Percentiles rank a stretch among this genome's conserved stretches.
These are phyloP conservation scores for Gymnopus androsaceus DNA, from an alignment of 1,284 basidiomycete genomes.

Conservation along the genomic window DNA sequence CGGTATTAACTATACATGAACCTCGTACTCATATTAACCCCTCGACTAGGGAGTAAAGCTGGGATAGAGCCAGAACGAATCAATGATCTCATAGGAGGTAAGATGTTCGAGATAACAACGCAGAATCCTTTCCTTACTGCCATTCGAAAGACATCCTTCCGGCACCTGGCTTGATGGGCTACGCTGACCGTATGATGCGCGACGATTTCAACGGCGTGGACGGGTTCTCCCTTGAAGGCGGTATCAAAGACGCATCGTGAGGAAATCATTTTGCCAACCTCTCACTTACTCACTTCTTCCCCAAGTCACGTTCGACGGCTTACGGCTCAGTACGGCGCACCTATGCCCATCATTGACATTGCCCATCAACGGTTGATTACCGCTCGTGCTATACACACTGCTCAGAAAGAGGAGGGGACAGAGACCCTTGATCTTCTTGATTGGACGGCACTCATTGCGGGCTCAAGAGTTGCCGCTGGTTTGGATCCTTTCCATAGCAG, in stretches of 20 bases:
- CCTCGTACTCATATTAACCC: too few species aligned
- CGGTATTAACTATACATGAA: constrained; percentile 46
- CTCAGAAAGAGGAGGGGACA: constrained; percentile 47
- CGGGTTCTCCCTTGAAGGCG: constrained; percentile 88
- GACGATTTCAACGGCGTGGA: constrained; percentile 76
- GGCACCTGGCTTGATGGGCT: constrained; percentile 55
- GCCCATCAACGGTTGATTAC: constrained; percentile 80
- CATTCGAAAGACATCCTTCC: constrained; percentile 54
- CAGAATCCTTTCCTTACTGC: constrained; percentile 19
- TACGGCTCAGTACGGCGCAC: constrained; percentile 66
- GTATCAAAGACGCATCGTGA: constrained; percentile 76
- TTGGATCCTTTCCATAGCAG: constrained; percentile 59
- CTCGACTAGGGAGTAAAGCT: constrained; percentile 55
- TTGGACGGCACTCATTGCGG: constrained; percentile 74
- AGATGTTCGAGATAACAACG: too few species aligned
- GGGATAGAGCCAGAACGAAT: constrained; percentile 72
- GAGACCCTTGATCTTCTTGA: constrained; percentile 58
- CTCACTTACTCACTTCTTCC: not conserved
- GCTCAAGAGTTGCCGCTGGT: constrained; percentile 68
- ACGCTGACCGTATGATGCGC: constrained; percentile 67
- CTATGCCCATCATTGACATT: constrained; percentile 80
- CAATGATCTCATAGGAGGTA: constrained; percentile 61
- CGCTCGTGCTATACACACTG: constrained; percentile 67
- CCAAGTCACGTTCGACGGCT: constrained; percentile 50
- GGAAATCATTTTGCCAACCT: constrained; percentile 22